These are phyloP conservation scores for Pythium coloratum DNA, from an alignment of 352 stramenopile genomes.

Conservation along the genomic window DNA sequence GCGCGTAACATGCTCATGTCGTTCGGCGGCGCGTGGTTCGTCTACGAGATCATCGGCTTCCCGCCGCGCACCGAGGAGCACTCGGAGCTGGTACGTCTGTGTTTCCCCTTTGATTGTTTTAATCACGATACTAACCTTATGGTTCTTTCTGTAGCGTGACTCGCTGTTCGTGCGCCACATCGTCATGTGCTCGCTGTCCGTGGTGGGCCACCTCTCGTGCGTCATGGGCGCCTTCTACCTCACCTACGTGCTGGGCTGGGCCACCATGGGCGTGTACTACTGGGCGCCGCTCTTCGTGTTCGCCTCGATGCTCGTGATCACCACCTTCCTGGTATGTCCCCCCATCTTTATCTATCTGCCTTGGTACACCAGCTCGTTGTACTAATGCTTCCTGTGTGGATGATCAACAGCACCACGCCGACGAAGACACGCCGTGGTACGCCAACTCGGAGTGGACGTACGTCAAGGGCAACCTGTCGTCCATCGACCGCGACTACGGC, in stretches of 20 bases:
- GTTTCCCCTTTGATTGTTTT: background rate
- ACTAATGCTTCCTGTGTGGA: background rate
- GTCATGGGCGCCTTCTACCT: constrained; percentile 44
- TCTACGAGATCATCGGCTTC: constrained; percentile 73
- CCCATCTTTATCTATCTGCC: background rate
- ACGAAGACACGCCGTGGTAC: constrained; percentile 84
- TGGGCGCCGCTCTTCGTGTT: constrained; percentile 76
- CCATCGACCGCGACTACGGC: constrained; percentile 79
- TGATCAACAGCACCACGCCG: constrained; percentile 62
- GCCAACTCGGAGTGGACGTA: constrained; percentile 83
- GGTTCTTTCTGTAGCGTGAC: constrained; percentile 41
- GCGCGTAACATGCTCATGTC: constrained; percentile 48
- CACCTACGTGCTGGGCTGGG: constrained; percentile 29
- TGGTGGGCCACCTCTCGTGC: constrained; percentile 46
- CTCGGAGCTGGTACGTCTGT: constrained; percentile 63
- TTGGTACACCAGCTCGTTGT: background rate
- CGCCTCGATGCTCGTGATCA: constrained; percentile 78
- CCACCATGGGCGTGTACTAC: constrained; percentile 76
- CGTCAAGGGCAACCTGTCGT: constrained; percentile 82
- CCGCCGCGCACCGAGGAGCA: constrained; percentile 76
- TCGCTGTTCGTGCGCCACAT: constrained; percentile 70
- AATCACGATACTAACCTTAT: background rate
- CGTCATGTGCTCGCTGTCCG: constrained; percentile 44
- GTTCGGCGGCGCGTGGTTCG: constrained; percentile 68
- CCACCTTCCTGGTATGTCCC: constrained; percentile 63